Evolutionary conservation across 2,329 filamentous ascomycete species (phyloP).

Genomic region (Apiospora koreana): DNA sequence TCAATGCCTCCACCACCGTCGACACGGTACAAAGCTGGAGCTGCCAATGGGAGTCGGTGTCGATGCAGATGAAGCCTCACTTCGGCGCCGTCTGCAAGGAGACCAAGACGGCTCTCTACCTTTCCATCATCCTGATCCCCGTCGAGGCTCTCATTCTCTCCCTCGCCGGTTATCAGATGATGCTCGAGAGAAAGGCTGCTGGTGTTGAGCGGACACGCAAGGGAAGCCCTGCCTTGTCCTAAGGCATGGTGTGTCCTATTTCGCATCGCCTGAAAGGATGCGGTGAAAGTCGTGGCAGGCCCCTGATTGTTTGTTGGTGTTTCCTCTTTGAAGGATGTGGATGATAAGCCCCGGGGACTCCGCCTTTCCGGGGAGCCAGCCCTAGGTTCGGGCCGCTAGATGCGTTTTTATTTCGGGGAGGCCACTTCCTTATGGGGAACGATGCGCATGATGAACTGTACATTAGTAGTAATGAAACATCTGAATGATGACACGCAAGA

Average conservation of each 20-base stretch:
- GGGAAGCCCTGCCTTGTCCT: slow-evolving; percentile 28
- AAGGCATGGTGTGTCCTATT: not conserved
- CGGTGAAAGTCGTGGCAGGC: not conserved
- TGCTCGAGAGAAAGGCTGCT: slow-evolving; percentile 43
- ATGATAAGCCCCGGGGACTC: not conserved
- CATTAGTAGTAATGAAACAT: slow-evolving; percentile 20
- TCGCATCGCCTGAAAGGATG: not conserved
- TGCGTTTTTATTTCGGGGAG: slow-evolving; percentile 11
- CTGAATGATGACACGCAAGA: not conserved
- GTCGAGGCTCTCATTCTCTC: slow-evolving; percentile 51
- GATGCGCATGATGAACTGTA: slow-evolving; percentile 22
- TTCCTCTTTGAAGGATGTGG: not conserved
- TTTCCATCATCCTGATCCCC: slow-evolving; percentile 58
- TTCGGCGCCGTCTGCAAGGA: slow-evolving; percentile 59
- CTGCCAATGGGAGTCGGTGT: slow-evolving; percentile 59
- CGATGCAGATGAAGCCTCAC: slow-evolving; percentile 53
- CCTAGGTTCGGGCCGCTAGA: not conserved
- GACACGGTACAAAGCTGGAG: slow-evolving; percentile 64
- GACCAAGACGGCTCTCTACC: slow-evolving; percentile 53
- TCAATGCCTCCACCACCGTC: slow-evolving; percentile 51
- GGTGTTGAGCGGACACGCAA: slow-evolving; percentile 35
- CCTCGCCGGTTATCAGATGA: slow-evolving; percentile 45
- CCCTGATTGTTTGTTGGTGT: not conserved
- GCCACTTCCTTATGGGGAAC: not conserved
- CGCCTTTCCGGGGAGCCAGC: not conserved